Evolutionary conservation across 306 rosid species (phyloP).

Genomic region (Carpinus viminea): DNA sequence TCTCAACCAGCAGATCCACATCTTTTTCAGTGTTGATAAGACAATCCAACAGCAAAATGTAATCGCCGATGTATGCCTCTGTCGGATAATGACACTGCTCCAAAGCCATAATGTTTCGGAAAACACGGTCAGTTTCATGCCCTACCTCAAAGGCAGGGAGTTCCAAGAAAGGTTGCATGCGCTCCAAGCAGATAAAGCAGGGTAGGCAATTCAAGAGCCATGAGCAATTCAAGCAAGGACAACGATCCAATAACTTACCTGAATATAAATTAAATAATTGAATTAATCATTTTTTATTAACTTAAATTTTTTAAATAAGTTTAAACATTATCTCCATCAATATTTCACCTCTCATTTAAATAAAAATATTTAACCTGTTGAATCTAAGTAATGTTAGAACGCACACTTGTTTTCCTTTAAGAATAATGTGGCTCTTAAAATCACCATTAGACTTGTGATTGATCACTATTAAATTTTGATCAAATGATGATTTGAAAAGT

Average conservation of each 20-base stretch:
- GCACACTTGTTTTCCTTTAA: too few relatives aligned
- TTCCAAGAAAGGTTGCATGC: neutral
- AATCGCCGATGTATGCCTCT: conserved; percentile 23
- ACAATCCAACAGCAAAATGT: conserved; percentile 23
- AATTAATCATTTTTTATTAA: too few relatives aligned
- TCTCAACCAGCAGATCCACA: conserved; percentile 25
- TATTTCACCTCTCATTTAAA: too few relatives aligned
- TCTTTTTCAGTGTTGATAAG: conserved; percentile 31
- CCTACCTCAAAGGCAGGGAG: conserved; percentile 2
- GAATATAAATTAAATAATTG: neutral
- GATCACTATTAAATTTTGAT: too few relatives aligned
- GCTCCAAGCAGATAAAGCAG: neutral
- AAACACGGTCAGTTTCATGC: conserved; percentile 12
- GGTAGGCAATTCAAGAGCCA: conserved; percentile 14
- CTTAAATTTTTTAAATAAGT: too few relatives aligned
- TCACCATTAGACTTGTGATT: too few relatives aligned
- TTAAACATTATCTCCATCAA: too few relatives aligned
- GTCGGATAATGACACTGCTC: conserved; percentile 31
- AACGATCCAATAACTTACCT: neutral
- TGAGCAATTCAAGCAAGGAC: conserved; percentile 5
- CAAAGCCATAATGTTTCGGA: conserved; percentile 38
- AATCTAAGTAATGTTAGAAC: too few relatives aligned
- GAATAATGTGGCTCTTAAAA: too few relatives aligned
- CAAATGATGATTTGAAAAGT: too few relatives aligned
- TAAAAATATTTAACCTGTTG: too few relatives aligned